These are phyloP conservation scores for Breviolum minutum DNA, from an alignment of 73 alveolate species.

Conservation along the genomic window DNA sequence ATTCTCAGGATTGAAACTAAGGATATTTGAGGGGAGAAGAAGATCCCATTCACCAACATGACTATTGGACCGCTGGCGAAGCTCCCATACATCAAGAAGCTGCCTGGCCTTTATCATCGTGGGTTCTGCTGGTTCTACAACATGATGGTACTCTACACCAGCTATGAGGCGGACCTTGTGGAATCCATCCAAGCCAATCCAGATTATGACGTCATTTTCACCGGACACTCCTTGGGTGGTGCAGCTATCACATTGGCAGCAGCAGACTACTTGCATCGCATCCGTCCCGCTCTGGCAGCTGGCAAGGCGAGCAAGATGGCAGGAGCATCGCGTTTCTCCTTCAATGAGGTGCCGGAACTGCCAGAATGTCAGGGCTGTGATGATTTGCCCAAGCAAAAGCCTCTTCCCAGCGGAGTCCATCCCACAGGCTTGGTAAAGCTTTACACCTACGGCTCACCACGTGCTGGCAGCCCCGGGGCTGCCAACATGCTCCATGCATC, in stretches of 20 bases:
- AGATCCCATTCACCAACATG: too few relatives aligned
- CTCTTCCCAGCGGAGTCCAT: background rate
- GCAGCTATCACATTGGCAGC: slow-evolving; percentile 17
- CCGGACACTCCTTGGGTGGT: slow-evolving; percentile 21
- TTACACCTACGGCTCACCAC: slow-evolving; percentile 10
- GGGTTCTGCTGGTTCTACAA: slow-evolving; percentile 36
- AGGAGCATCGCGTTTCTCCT: too few relatives aligned
- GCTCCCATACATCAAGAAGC: background rate
- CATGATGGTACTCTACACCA: slow-evolving; percentile 9
- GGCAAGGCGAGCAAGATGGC: background rate
- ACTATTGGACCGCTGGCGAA: too few relatives aligned
- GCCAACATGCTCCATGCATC: background rate
- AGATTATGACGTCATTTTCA: background rate
- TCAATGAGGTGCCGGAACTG: background rate
- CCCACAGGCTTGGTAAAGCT: background rate
- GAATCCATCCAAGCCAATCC: slow-evolving; percentile 2
- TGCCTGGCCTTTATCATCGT: slow-evolving; percentile 26
- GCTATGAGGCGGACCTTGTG: slow-evolving; percentile 9
- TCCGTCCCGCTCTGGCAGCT: background rate
- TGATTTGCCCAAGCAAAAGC: background rate
- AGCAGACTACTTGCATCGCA: background rate
- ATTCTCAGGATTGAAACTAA: background rate
- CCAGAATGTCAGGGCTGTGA: background rate
- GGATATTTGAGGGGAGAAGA: too few relatives aligned
- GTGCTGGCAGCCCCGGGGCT: background rate